These are phyloP conservation scores for Raffaelea arxii DNA, from an alignment of 2,329 filamentous ascomycete species.

Conservation along the genomic window DNA sequence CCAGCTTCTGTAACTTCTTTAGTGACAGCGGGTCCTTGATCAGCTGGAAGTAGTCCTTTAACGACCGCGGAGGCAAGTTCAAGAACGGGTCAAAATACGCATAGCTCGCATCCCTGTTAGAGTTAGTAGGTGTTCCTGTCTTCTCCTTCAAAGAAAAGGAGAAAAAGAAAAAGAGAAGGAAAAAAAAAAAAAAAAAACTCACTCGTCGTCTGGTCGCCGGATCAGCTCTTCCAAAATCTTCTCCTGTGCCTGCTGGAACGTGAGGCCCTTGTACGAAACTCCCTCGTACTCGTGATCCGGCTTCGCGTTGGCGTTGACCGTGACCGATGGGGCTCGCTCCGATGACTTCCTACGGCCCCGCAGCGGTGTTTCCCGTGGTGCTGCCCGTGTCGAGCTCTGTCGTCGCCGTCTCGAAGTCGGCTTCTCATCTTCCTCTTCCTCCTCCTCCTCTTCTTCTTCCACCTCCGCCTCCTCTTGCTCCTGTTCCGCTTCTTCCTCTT, in stretches of 20 bases:
- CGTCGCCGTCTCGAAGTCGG: conserved; percentile 21
- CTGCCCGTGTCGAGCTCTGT: conserved; percentile 9
- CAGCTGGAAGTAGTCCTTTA: conserved; percentile 80
- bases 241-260: conserved; percentile 77
- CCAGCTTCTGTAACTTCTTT: conserved; percentile 64
- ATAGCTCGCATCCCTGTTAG: conserved; percentile 45
- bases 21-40: conserved; percentile 76
- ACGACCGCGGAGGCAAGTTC: conserved; percentile 61
- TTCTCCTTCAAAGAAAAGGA: not conserved
- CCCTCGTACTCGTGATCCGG: conserved; percentile 45
- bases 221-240: conserved; percentile 72
- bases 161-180: not conserved
- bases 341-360: conserved; percentile 7
- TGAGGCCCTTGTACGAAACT: conserved; percentile 59
- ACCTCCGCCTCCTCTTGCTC: conserved; percentile 23
- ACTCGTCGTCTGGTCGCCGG: conserved; percentile 57
- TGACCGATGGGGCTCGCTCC: conserved; percentile 6
- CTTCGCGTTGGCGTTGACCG: conserved; percentile 13
- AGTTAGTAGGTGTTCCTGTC: no score
- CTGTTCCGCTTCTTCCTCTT: conserved; percentile 20
- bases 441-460: conserved; percentile 23
- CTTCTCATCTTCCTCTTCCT: conserved; percentile 8
- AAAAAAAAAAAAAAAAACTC: conserved; percentile 12
- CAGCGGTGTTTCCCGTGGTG: conserved; percentile 6
- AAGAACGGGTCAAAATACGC: conserved; percentile 65